phyloP scores from a whole-genome alignment of 805 yeast species.

The Lipomyces chichibuensis region DNA sequence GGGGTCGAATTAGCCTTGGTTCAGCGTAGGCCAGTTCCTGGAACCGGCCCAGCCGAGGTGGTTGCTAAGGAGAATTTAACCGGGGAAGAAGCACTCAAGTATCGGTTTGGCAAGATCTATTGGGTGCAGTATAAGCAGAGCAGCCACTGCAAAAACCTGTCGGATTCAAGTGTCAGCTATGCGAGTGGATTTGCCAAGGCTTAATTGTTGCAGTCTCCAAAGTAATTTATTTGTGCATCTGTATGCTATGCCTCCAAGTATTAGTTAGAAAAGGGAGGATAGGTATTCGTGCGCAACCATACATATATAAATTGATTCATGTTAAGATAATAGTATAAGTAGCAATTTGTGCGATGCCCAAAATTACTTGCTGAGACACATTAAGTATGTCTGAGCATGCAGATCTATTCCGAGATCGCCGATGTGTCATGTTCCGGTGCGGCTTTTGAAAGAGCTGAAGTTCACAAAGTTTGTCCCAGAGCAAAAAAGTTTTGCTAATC shows the following conservation, averaged over 20 bases:
- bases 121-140: conserved; percentile 35
- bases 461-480: background rate
- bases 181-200: conserved; percentile 36
- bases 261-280: background rate
- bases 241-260: background rate
- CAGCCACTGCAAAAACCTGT: conserved; percentile 20
- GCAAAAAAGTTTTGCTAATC: background rate
- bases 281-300: background rate
- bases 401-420: background rate
- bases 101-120: conserved; percentile 30
- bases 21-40: conserved; percentile 26
- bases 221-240: too few relatives aligned
- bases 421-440: background rate
- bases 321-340: too few relatives aligned
- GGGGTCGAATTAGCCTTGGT: conserved; percentile 28
- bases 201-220: background rate
- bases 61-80: conserved; percentile 17
- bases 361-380: background rate
- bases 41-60: conserved; percentile 22
- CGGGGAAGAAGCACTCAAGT: conserved; percentile 29
- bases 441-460: background rate
- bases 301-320: background rate
- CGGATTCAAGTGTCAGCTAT: conserved; percentile 33
- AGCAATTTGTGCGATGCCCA: background rate
- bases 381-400: background rate